These are phyloP conservation scores for Cordia subcordata DNA, from an alignment of 257 asterid species.

Conservation along the genomic window DNA sequence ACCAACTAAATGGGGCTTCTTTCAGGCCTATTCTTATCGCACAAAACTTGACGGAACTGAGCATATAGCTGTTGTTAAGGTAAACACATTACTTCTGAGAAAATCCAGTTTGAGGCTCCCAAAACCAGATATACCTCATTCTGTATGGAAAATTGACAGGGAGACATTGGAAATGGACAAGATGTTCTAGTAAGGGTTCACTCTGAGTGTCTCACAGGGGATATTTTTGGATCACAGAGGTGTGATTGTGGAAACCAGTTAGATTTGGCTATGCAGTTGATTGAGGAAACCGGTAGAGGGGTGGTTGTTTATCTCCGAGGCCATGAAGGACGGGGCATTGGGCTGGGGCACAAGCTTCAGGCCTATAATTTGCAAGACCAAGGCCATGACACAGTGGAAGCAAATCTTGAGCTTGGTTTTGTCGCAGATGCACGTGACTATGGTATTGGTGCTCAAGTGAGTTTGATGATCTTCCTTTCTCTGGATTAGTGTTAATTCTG, in stretches of 20 bases:
- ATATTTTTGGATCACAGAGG: conserved; percentile 68
- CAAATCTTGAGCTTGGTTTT: conserved; percentile 81
- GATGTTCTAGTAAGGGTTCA: conserved; percentile 83
- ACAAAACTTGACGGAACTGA: conserved; percentile 74
- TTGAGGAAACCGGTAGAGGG: conserved; percentile 69
- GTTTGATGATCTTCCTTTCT: conserved; percentile 4
- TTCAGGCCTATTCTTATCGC: conserved; percentile 58
- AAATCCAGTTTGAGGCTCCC: not conserved
- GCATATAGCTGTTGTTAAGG: conserved; percentile 72
- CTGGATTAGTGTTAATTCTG: too few species aligned
- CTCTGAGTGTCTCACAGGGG: conserved; percentile 87
- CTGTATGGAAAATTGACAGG: conserved; percentile 26
- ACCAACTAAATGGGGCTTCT: conserved; percentile 84
- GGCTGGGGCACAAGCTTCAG: conserved; percentile 72
- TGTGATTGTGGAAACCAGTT: conserved; percentile 85
- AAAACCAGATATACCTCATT: not conserved
- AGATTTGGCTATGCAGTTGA: conserved; percentile 72
- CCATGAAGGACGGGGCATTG: conserved; percentile 86
- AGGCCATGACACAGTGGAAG: conserved; percentile 87
- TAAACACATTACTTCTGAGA: conserved; percentile 5
- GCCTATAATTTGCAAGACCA: conserved; percentile 79
- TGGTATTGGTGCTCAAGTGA: conserved; percentile 81
- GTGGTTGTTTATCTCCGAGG: conserved; percentile 72
- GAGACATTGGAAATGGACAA: conserved; percentile 73
- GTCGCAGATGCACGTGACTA: conserved; percentile 80